Evolutionary conservation across 2,329 filamentous ascomycete genomes (phyloP).

Genomic region (Pestalotiopsis sp.): DNA sequence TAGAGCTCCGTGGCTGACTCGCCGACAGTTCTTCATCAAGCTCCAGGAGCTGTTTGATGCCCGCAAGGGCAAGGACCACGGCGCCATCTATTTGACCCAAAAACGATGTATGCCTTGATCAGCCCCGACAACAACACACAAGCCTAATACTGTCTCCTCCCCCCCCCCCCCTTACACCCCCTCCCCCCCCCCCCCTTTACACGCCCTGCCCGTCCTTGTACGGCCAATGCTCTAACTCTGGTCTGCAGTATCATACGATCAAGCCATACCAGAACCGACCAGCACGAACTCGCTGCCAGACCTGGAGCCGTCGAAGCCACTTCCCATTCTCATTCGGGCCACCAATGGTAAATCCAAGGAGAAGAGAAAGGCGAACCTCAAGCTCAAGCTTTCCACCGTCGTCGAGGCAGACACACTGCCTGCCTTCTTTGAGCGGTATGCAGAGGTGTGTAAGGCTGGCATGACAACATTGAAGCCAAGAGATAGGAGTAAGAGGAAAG

Average conservation of each 20-base stretch:
- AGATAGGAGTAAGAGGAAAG: conserved; percentile 84
- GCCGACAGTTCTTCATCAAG: conserved; percentile 68
- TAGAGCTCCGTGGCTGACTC: not conserved
- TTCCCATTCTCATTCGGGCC: conserved; percentile 79
- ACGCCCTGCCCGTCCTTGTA: not conserved
- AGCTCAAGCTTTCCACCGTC: conserved; percentile 80
- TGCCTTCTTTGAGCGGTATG: conserved; percentile 79
- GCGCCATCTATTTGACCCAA: conserved; percentile 73
- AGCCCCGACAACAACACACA: not conserved
- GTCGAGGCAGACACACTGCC: conserved; percentile 77
- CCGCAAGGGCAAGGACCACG: conserved; percentile 69
- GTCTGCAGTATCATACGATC: conserved; percentile 39
- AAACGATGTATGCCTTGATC: conserved; percentile 62
- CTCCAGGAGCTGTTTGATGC: conserved; percentile 68
- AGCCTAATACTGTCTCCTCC: not conserved
- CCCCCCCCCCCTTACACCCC: too few relatives aligned
- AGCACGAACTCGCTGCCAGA: conserved; percentile 59
- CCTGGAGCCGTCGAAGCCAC: conserved; percentile 55
- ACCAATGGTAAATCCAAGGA: conserved; percentile 73
- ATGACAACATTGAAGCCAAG: conserved; percentile 92
- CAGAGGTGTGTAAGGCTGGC: conserved; percentile 84
- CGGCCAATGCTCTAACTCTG: not conserved
- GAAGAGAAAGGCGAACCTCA: conserved; percentile 61
- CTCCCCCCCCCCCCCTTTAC: too few relatives aligned
- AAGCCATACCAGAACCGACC: conserved; percentile 40